These are phyloP conservation scores for Xylaria sp. DNA, from an alignment of 2,329 filamentous ascomycete species.

Conservation along the genomic window DNA sequence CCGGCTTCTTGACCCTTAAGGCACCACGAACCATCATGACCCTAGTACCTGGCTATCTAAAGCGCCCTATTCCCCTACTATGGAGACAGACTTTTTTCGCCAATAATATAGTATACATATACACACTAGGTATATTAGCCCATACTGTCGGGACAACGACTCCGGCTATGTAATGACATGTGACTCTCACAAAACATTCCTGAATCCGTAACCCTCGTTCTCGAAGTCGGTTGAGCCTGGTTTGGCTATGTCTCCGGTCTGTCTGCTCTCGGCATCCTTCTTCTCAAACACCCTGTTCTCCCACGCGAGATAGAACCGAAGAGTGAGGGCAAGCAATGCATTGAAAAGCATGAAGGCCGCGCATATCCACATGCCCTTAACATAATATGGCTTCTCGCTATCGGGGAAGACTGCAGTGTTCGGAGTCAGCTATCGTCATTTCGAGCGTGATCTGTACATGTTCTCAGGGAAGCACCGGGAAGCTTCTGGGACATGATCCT, in stretches of 20 bases:
- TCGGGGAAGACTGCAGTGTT: slow-evolving; percentile 61
- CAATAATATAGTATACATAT: not conserved
- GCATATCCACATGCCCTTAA: slow-evolving; percentile 49
- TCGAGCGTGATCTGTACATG: not conserved
- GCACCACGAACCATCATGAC: no score
- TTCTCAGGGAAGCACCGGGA: not conserved
- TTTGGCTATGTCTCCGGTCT: slow-evolving; percentile 17
- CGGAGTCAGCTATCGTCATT: slow-evolving; percentile 5
- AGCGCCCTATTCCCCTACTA: not conserved
- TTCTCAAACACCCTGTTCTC: slow-evolving; percentile 50
- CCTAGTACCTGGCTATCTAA: not conserved
- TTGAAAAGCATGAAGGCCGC: slow-evolving; percentile 55
- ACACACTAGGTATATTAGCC: not conserved
- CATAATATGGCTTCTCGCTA: slow-evolving; percentile 51
- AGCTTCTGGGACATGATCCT: not conserved
- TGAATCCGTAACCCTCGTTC: slow-evolving; percentile 38
- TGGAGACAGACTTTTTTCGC: not conserved
- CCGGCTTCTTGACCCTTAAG: slow-evolving; percentile 4
- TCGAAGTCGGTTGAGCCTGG: slow-evolving; percentile 24
- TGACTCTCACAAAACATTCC: slow-evolving; percentile 36
- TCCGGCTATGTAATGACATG: not conserved
- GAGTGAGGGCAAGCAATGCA: slow-evolving; percentile 49
- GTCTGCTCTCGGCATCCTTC: slow-evolving; percentile 43
- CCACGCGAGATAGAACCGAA: slow-evolving; percentile 49
- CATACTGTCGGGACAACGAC: not conserved